Base-by-base conservation (phyloP, 1,284 basidiomycete genomes). In the Cryptococcus wingfieldii region DNA sequence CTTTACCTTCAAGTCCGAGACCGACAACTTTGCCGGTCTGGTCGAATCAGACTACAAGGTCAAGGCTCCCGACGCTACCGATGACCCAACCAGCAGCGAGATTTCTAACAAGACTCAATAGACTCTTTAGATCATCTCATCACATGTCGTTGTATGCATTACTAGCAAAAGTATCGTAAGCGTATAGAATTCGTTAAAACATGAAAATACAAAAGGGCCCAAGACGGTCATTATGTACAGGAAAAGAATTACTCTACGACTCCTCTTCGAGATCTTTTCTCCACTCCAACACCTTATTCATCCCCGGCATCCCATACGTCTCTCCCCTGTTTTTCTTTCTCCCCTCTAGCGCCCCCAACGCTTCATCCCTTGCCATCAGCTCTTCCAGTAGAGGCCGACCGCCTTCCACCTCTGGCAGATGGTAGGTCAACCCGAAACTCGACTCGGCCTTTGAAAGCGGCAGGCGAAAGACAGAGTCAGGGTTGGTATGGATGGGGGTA, bases 1-100 rank as follows among this genome's bases (percentile, higher is more conserved):
- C 16, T 77, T 68, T 59, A 67, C 67, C 2, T 77, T 78, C 55
- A 48, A 23, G 5, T 60, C 61, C 1, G 57, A 60, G 13, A 59
- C 63, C 38, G 73, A 76, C 53, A 62, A 66, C 1, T 69, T 72
- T 13, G 72, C 71, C 0, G 37, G 39, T 9, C 48, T 78, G 45
- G 61, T 67, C 2, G 60, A 65, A 51, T 45, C 70, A 23, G 55
- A 57, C 27, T 14, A 43, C 10, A 53, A 62, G n/a, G 60, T 54
- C 23, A 50, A 61, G 38, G 53, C 59, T 4, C 49, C 45, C 37
- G 54, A 58, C 25, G 54, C 61, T 9, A 59, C 60, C 5, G 51
- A 56, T 25, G 63, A 53, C 19, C 66, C 61, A 8, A 67, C 63
- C 13, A 65, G 60, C 51, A 51, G 56, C n/a, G 63, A 65, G 51